A percentile compares a stretch with the other conserved stretches of the same genome.
phyloP scores from a whole-genome alignment of 1,139 yeast species.

The Geotrichum reessii region DNA sequence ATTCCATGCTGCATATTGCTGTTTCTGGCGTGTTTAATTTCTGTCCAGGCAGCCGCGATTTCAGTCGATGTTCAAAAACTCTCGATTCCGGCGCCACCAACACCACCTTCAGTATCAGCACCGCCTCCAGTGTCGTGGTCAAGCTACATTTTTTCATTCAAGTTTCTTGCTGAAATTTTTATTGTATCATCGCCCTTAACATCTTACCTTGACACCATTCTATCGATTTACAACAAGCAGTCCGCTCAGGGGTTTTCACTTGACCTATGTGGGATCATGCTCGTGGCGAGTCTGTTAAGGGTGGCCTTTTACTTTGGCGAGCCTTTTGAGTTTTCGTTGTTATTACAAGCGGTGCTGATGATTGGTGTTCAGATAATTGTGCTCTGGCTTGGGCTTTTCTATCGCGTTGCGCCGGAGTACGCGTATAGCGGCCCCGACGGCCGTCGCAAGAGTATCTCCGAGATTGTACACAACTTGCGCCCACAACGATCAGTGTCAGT shows the following conservation, averaged over 20 bases:
- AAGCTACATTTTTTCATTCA: slow-evolving; percentile 14
- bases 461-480: slow-evolving; percentile 6
- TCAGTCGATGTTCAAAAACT: neutral
- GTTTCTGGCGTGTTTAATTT: neutral
- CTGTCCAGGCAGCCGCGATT: neutral
- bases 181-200: slow-evolving; percentile 62
- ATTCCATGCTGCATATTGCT: neutral
- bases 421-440: neutral
- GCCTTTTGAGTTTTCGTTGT: slow-evolving; percentile 70
- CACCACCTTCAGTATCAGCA: neutral
- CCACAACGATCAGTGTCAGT: slow-evolving; percentile 7
- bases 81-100: neutral
- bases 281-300: slow-evolving; percentile 67
- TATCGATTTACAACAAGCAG: slow-evolving; percentile 56
- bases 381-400: slow-evolving; percentile 55
- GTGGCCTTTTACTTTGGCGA: slow-evolving; percentile 70
- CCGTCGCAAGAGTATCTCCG: slow-evolving; percentile 7
- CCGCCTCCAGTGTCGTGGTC: slow-evolving; percentile 11
- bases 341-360: slow-evolving; percentile 76
- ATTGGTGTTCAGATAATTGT: slow-evolving; percentile 63
- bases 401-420: slow-evolving; percentile 38
- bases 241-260: slow-evolving; percentile 76
- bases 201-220: slow-evolving; percentile 79
- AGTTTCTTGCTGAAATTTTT: slow-evolving; percentile 24
- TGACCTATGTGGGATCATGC: slow-evolving; percentile 88